phyloP scores from a whole-genome alignment of 2,329 filamentous ascomycete genomes.

The Phyllosticta citriasiana region DNA sequence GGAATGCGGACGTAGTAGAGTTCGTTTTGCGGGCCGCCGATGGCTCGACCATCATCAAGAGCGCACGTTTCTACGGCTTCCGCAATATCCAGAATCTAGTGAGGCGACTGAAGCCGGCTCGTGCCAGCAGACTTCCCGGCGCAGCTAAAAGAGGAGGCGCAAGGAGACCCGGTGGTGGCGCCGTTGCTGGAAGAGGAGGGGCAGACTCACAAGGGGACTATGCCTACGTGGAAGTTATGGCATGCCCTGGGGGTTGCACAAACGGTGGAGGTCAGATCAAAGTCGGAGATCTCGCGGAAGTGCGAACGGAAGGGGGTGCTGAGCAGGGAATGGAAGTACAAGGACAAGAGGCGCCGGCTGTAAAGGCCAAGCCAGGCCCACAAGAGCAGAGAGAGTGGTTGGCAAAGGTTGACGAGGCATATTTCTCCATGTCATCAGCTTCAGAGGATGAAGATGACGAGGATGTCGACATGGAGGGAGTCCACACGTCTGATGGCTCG shows the following conservation, averaged over 20 bases:
- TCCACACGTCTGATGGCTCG: conserved; percentile 9
- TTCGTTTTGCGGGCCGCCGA: conserved; percentile 56
- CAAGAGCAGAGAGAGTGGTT: conserved; percentile 70
- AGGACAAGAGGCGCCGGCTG: conserved; percentile 22
- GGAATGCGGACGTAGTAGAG: conserved; percentile 86
- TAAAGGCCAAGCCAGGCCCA: conserved; percentile 50
- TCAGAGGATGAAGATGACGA: conserved; percentile 34
- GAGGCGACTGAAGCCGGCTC: conserved; percentile 74
- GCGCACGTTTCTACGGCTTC: conserved; percentile 89
- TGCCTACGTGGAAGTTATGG: conserved; percentile 97
- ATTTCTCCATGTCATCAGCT: conserved; percentile 60
- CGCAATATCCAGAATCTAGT: conserved; percentile 97
- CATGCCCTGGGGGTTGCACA: conserved; percentile 95
- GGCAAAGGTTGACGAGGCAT: conserved; percentile 53
- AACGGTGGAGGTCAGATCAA: conserved; percentile 97
- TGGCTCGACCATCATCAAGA: conserved; percentile 24
- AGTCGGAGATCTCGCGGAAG: conserved; percentile 58
- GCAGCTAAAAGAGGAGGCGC: conserved; percentile 20
- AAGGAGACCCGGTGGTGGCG: conserved; percentile 58
- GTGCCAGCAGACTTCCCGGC: conserved; percentile 45
- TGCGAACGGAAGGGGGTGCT: conserved; percentile 24
- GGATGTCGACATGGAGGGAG: conserved; percentile 24
- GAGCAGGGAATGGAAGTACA: conserved; percentile 17
- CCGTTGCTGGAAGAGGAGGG: conserved; percentile 49
- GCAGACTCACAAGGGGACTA: conserved; percentile 50